Evolutionary conservation across 495 filamentous ascomycete genomes (phyloP).

Genomic region (Trichodelitschia bisporula): DNA sequence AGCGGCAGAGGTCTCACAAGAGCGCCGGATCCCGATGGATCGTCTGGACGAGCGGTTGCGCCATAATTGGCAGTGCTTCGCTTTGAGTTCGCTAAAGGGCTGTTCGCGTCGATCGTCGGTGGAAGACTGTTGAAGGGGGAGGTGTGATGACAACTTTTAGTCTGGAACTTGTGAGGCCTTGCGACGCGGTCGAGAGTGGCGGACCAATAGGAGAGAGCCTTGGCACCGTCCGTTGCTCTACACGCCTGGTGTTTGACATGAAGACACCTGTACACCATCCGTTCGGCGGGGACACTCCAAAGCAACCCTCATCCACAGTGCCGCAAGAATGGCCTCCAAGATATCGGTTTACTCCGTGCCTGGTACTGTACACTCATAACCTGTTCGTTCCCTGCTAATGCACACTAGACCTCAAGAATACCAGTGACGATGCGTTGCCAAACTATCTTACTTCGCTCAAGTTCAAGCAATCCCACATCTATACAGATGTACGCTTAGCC

Average conservation of each 20-base stretch:
- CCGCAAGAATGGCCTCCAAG: conserved; percentile 14
- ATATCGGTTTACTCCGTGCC: conserved; percentile 44
- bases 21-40: conserved; percentile 97
- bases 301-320: background rate
- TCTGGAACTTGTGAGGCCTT: too few relatives aligned
- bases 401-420: conserved; percentile 76
- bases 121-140: too few relatives aligned
- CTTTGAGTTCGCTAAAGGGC: too few relatives aligned
- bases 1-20: conserved; percentile 33
- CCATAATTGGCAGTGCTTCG: conserved; percentile 39
- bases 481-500: conserved; percentile 56
- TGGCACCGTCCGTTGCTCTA: too few relatives aligned
- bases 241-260: too few relatives aligned
- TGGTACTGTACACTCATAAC: conserved; percentile 26
- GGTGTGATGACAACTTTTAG: too few relatives aligned
- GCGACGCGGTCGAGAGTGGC: too few relatives aligned
- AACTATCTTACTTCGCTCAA: conserved; percentile 69
- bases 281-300: too few relatives aligned
- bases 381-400: background rate
- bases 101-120: too few relatives aligned
- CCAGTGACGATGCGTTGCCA: conserved; percentile 79
- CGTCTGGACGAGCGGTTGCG: conserved; percentile 66
- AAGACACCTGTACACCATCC: too few relatives aligned
- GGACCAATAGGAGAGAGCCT: too few relatives aligned
- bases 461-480: conserved; percentile 56